These are phyloP conservation scores for Botrytis deweyae DNA, from an alignment of 2,329 filamentous ascomycete genomes.

Conservation along the genomic window DNA sequence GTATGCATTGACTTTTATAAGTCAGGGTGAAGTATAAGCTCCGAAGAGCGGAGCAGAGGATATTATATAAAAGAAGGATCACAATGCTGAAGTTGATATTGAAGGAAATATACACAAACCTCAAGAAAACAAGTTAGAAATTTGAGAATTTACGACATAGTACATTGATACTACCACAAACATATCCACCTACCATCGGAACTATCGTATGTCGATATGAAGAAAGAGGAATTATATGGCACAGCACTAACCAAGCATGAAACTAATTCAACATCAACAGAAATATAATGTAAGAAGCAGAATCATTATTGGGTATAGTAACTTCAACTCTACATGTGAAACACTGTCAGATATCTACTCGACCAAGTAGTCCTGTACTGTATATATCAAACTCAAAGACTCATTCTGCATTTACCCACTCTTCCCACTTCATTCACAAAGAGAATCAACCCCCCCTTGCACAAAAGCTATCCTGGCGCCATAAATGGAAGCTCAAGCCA, in stretches of 20 bases:
- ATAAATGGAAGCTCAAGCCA: slow-evolving; percentile 3
- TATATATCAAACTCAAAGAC: neutral
- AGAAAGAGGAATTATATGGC: neutral
- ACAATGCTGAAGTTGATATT: neutral
- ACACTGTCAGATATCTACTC: neutral
- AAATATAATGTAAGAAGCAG: neutral
- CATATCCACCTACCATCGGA: neutral
- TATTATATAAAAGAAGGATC: no score
- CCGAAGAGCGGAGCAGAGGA: neutral
- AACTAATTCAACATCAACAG: neutral
- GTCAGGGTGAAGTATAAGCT: neutral
- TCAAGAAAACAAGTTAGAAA: neutral
- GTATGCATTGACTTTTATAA: no score
- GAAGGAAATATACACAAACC: neutral
- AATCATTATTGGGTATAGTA: slow-evolving; percentile 22
- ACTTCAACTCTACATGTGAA: slow-evolving; percentile 6
- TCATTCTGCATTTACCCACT: neutral
- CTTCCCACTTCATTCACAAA: no score
- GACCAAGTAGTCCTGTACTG: neutral
- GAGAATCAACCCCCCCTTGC: neutral
- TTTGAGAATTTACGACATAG: neutral
- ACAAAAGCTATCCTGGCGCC: neutral
- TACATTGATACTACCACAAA: fast-evolving
- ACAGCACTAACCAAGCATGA: neutral
- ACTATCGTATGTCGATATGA: neutral